Conservation (phyloP, 305 asterid species). For the Euphrasia arctica region DNA sequence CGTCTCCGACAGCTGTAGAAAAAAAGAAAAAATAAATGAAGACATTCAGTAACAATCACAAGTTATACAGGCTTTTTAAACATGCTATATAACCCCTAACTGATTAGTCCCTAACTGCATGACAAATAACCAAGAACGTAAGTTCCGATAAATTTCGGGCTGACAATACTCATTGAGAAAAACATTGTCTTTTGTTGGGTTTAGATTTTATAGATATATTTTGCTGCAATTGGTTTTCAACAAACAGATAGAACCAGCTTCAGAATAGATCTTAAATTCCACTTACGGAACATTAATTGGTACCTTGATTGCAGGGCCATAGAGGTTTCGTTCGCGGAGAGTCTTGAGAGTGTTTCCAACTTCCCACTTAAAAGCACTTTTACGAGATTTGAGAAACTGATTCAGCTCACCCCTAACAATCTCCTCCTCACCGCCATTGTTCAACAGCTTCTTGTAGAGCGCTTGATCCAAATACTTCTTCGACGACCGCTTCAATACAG, state of each 20-base stretch:
- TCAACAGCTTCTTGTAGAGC: slow-evolving; percentile 73
- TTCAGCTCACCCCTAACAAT: slow-evolving; percentile 56
- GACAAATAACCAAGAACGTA: background rate
- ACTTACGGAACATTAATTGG: background rate
- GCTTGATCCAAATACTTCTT: slow-evolving; percentile 79
- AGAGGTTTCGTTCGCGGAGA: slow-evolving; percentile 73
- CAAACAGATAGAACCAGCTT: background rate
- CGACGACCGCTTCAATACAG: slow-evolving; percentile 53
- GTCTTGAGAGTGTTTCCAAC: slow-evolving; percentile 69
- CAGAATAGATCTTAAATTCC: no score
- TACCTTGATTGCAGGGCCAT: slow-evolving; percentile 83
- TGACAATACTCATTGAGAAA: background rate
- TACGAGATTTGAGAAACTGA: slow-evolving; percentile 56
- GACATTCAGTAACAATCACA: background rate
- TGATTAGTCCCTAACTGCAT: background rate
- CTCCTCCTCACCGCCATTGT: slow-evolving; percentile 66
- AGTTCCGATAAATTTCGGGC: background rate
- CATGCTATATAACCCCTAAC: background rate
- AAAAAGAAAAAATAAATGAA: slow-evolving; percentile 16
- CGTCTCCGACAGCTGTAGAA: slow-evolving; percentile 70
- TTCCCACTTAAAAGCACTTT: slow-evolving; percentile 93
- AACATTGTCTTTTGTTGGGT: background rate
- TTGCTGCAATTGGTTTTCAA: background rate
- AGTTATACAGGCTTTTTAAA: background rate
- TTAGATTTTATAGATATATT: background rate